Base-by-base conservation (phyloP, 2,329 filamentous ascomycete genomes). In the Seiridium unicorne region DNA sequence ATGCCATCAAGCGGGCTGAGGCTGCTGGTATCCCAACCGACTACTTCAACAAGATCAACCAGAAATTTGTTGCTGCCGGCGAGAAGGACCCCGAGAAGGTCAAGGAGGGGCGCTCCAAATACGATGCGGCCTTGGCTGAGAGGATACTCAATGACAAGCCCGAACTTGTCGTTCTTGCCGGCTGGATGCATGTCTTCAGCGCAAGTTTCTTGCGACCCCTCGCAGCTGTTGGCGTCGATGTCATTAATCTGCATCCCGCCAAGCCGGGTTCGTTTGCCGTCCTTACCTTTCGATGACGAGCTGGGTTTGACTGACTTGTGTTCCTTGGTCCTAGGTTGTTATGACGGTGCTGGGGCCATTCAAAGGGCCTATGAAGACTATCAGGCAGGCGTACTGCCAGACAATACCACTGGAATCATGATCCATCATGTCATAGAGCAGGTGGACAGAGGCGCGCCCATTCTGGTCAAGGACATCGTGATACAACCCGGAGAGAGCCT, bases 161-260 rank as follows among this genome's bases (percentile, higher is more conserved):
- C 0, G 85, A 93, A 58, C 75, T 96, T 58, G 86, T 96, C 54
- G 89, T 95, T 7, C 90, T 93, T 65, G 89, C 91, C 3, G 92
- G 93, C 2, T 96, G 91, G 84, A 96, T 96, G 92, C 89, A 95
- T 72, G 89, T 96, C 60, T 84, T 96, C 54, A 88, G 87, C 0
- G 79, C 80, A 2, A 77, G 80, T 1, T 95, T 96, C 72, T 78
- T 96, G 53, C 80, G 83, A 7, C 90, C 91, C 2, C 71, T 96
- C 6, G 81, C 84, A 40, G 77, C 73, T 10, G 84, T 81, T 0
- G 83, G 82, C 0, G 80, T 94, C 42, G 83, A 81, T 32, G 87
- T 94, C 49, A 93, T 96, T 69, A 96, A 96, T 71, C 75, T 96
- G 46, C 92, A 96, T 70, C 92, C 92, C 9, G 84, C 87, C n/a